Evolutionary conservation across 495 filamentous ascomycete genomes (phyloP).

Genomic region (Glonium stellatum): DNA sequence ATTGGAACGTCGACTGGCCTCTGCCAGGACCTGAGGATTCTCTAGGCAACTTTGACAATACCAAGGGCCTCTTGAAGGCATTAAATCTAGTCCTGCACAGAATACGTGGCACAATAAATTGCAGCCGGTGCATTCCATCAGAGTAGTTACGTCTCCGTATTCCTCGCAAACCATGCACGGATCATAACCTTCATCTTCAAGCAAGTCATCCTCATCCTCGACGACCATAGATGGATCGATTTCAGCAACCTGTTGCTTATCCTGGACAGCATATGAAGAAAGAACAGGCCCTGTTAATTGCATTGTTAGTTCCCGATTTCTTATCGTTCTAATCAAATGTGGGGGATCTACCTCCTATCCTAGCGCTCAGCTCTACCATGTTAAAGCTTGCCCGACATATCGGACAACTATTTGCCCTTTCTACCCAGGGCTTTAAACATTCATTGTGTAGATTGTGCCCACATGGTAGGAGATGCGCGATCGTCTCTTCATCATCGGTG

Average conservation of each 20-base stretch:
- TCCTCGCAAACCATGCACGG: slow-evolving; percentile 77
- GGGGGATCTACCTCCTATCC: slow-evolving; percentile 60
- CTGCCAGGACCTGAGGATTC: slow-evolving; percentile 35
- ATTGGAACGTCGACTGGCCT: slow-evolving; percentile 19
- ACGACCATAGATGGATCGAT: slow-evolving; percentile 74
- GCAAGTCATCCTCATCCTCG: slow-evolving; percentile 51
- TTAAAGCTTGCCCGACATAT: slow-evolving; percentile 92
- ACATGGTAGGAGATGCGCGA: slow-evolving; percentile 66
- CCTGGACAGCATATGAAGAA: slow-evolving; percentile 80
- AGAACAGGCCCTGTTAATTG: slow-evolving; percentile 53
- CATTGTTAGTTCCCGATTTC: background rate
- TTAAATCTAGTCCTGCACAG: slow-evolving; percentile 69
- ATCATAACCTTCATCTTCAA: slow-evolving; percentile 51
- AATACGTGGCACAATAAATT: slow-evolving; percentile 77
- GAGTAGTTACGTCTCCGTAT: slow-evolving; percentile 65
- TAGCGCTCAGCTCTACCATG: slow-evolving; percentile 72
- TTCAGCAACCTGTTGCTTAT: slow-evolving; percentile 83
- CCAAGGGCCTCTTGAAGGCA: slow-evolving; percentile 66
- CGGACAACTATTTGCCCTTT: slow-evolving; percentile 94
- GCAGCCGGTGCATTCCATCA: slow-evolving; percentile 84
- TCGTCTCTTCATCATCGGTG: slow-evolving; percentile 43
- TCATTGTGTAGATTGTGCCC: slow-evolving; percentile 85
- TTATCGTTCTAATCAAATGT: background rate
- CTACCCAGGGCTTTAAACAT: slow-evolving; percentile 87
- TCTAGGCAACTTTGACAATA: slow-evolving; percentile 72